Conservation (phyloP, 2,329 filamentous ascomycete species). For the Fusarium oxysporum region DNA sequence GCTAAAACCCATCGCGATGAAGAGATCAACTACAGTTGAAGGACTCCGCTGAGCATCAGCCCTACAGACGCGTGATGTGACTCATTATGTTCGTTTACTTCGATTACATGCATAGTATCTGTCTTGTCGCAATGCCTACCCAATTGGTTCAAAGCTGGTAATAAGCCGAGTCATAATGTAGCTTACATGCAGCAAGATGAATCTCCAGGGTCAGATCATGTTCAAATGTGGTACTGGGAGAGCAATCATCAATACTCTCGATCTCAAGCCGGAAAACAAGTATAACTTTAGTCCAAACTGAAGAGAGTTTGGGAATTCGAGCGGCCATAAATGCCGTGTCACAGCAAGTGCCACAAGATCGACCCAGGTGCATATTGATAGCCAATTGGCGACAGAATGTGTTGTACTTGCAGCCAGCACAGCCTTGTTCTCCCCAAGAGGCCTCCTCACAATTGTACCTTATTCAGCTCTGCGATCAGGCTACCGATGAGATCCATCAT, state of each 20-base stretch:
- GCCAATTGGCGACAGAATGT: neutral
- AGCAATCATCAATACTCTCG: too few species aligned
- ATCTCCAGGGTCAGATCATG: too few species aligned
- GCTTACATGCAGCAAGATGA: too few species aligned
- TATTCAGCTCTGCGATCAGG: accelerated
- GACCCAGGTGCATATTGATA: accelerated
- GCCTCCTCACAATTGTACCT: neutral
- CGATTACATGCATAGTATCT: too few species aligned
- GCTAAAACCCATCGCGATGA: neutral
- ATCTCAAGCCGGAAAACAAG: too few species aligned
- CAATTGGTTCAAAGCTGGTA: too few species aligned
- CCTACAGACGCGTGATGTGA: accelerated
- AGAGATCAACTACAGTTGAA: neutral
- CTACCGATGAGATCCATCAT: accelerated
- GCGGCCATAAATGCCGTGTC: accelerated
- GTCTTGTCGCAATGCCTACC: too few species aligned
- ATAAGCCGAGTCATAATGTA: too few species aligned
- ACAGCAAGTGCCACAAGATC: accelerated
- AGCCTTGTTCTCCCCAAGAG: neutral
- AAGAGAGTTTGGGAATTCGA: too few species aligned
- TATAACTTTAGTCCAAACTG: too few species aligned
- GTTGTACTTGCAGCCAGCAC: neutral
- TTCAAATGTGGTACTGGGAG: too few species aligned
- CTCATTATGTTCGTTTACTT: neutral
- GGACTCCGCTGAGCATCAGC: neutral